A percentile compares a stretch with the other conserved stretches of the same genome.
Evolutionary conservation across 1,284 basidiomycete genomes (phyloP).

Genomic region (Rhodotorula sp.): DNA sequence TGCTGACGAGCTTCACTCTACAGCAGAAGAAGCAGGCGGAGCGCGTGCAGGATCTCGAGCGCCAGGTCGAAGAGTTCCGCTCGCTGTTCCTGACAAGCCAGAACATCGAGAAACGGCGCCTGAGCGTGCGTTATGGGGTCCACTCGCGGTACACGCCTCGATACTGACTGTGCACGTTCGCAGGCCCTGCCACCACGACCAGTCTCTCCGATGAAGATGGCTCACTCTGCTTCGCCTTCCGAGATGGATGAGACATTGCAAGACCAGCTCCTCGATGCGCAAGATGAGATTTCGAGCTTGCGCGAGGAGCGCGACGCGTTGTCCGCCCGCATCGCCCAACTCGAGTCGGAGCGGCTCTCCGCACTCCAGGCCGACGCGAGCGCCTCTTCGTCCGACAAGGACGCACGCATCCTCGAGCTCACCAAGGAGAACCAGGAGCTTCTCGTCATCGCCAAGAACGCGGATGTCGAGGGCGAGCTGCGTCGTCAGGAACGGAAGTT

Average conservation of each 20-base stretch:
- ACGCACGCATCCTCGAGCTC: constrained; percentile 29
- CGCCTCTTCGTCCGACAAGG: constrained; percentile 21
- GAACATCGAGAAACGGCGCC: constrained; percentile 36
- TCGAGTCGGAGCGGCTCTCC: constrained; percentile 26
- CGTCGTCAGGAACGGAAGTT: constrained; percentile 58
- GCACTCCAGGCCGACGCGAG: not conserved
- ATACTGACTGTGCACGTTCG: not conserved
- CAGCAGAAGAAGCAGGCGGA: constrained; percentile 15
- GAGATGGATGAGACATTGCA: constrained; percentile 16
- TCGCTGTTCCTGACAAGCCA: constrained; percentile 36
- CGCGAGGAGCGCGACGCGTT: constrained; percentile 30
- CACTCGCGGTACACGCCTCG: too few relatives aligned
- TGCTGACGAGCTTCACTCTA: not conserved
- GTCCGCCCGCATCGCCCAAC: constrained; percentile 13
- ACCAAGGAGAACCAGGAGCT: constrained; percentile 41
- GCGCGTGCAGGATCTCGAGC: constrained; percentile 26
- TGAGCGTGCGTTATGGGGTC: constrained; percentile 20
- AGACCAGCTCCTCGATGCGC: constrained; percentile 39
- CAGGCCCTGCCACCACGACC: constrained; percentile 38
- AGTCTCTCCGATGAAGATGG: constrained; percentile 36
- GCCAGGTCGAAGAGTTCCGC: constrained; percentile 35
- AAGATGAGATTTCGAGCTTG: constrained; percentile 39
- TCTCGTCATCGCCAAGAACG: constrained; percentile 32
- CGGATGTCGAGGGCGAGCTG: constrained; percentile 52
- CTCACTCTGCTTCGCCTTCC: constrained; percentile 2